Percentiles rank a stretch among this genome's conserved stretches.
phyloP scores from a whole-genome alignment of 768 basidiomycete genomes.

The Grammothele lineata region DNA sequence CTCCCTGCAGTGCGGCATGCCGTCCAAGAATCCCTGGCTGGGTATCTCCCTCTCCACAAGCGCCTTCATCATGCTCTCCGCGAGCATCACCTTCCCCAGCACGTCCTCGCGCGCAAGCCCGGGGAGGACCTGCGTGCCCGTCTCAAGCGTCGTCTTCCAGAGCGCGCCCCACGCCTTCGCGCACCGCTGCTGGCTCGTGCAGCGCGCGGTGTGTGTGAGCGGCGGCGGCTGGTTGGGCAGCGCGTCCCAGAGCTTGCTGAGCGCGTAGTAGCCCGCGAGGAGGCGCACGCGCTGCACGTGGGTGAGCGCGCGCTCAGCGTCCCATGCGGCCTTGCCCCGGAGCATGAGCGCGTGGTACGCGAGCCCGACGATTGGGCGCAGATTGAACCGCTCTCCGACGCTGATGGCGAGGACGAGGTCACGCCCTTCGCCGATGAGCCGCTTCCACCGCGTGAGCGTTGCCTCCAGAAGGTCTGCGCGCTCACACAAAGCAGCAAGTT shows the following conservation, averaged over 20 bases:
- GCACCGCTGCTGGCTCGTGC: constrained; percentile 38
- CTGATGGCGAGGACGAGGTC: constrained; percentile 42
- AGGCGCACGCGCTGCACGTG: constrained; percentile 48
- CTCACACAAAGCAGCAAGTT: constrained; percentile 49
- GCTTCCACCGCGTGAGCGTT: constrained; percentile 42
- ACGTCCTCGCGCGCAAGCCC: constrained; percentile 40
- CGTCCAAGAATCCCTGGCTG: constrained; percentile 35
- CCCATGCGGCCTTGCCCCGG: constrained; percentile 47
- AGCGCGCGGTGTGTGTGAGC: constrained; percentile 39
- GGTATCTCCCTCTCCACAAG: constrained; percentile 41
- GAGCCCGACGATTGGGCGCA: constrained; percentile 42
- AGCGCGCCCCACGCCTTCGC: constrained; percentile 40
- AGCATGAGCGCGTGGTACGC: constrained; percentile 52
- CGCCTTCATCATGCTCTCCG: constrained; percentile 44
- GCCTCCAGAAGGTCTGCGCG: constrained; percentile 39
- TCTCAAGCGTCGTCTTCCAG: constrained; percentile 42
- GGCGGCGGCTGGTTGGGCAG: constrained; percentile 39
- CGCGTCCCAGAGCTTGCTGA: constrained; percentile 41
- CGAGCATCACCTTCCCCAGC: constrained; percentile 41
- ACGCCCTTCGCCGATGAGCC: constrained; percentile 40
- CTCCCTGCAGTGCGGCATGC: constrained; percentile 43
- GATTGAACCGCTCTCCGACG: constrained; percentile 44
- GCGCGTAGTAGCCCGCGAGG: constrained; percentile 48
- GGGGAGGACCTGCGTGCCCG: constrained; percentile 33
- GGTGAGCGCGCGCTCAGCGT: constrained; percentile 39